Evolutionary conservation across 768 basidiomycete genomes (phyloP), one percentile per base, ranked within the genome.

Genomic region (Crucibulum laeve): DNA sequence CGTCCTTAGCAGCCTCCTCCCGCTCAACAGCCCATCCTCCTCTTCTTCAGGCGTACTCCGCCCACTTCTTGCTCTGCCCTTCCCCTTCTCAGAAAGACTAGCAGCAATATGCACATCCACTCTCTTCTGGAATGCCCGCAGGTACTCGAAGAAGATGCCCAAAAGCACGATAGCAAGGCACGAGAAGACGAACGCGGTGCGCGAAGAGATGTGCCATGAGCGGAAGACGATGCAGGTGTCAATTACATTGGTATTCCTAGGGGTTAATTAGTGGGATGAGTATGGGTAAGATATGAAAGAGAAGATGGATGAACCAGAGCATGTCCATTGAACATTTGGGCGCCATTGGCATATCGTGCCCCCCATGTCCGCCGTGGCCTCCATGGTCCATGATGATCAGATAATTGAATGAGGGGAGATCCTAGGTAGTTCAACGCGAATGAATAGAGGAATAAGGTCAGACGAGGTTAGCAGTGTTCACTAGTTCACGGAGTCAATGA

Each of bases 141-240:
- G 73, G 60, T 86, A 92, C 57, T 93, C 90, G 62, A 82, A 92
- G 44, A 82, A 64, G n/a, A 89, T 65, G 40, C 87, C 80, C 22
- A 93, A 73, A 0, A 62, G 64, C 43, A 83, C 71, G 61, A 92
- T 80, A 43, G 67, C 74, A 49, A 82, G 34, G 61, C 78, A 82
- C 19, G 87, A 89, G 47, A 83, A 49, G 48, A 81, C 48, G 58
- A 93, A 89, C 19, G 67, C 61, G 45, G 68, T 49, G 39, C 59
- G 65, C 18, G 82, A 74, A 47, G 55, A 65, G 53, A 92, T 79
- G 66, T 90, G 87, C 87, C 89, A 92, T 48, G 74, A 71, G 11
- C 57, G 65, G 67, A 91, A 90, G 65, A 92, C 82, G 63, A 91
- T 71, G 67, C 88, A 91, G 35, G 87, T 88, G 65, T 88, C 72